These are phyloP conservation scores for Citrus medica DNA, from an alignment of 345 rosid species.

Conservation along the genomic window DNA sequence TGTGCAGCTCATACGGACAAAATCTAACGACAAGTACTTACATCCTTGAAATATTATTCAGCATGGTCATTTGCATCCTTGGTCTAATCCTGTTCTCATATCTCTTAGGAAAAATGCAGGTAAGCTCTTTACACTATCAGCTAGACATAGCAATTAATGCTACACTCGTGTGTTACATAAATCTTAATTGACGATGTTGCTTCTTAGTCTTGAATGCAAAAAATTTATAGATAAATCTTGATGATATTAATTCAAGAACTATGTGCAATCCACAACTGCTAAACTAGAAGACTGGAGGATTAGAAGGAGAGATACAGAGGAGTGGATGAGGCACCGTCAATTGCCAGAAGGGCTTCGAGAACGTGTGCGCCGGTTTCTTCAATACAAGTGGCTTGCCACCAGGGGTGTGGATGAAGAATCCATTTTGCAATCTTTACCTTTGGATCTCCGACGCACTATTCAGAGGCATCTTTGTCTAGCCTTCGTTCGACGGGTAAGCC, in stretches of 20 bases:
- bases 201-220: neutral
- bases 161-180: no score
- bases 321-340: slow-evolving; percentile 95
- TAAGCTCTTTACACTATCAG: slow-evolving; percentile 1
- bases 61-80: slow-evolving; percentile 59
- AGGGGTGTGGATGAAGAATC: slow-evolving; percentile 86
- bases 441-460: slow-evolving; percentile 74
- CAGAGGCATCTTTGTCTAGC: slow-evolving; percentile 83
- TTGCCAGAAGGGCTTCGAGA: slow-evolving; percentile 73
- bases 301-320: slow-evolving; percentile 81
- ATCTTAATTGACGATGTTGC: no score
- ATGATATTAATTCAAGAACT: slow-evolving; percentile 40
- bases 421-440: slow-evolving; percentile 62
- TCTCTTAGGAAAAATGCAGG: slow-evolving; percentile 90
- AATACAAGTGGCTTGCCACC: slow-evolving; percentile 78
- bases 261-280: slow-evolving; percentile 78
- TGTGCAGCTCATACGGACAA: slow-evolving; percentile 84
- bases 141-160: no score
- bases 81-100: slow-evolving; percentile 81
- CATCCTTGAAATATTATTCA: slow-evolving; percentile 54
- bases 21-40: slow-evolving; percentile 55
- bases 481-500: slow-evolving; percentile 78
- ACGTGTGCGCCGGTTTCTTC: slow-evolving; percentile 76
- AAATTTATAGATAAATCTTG: neutral
- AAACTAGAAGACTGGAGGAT: slow-evolving; percentile 92